Evolutionary conservation across 1,139 yeast species (phyloP).

Genomic region (Blastobotrys ciferrii): DNA sequence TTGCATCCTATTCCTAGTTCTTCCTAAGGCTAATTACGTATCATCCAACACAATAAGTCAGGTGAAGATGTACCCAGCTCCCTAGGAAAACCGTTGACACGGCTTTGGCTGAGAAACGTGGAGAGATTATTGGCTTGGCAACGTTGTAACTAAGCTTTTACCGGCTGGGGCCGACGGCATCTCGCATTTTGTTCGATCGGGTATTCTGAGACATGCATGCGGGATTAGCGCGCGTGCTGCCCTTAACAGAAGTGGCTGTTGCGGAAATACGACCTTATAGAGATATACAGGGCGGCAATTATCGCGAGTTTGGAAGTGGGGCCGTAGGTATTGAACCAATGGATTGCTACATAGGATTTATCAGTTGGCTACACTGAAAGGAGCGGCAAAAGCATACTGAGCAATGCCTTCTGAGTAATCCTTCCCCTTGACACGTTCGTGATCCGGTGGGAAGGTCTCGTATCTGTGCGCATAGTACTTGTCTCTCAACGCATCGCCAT

Average conservation of each 20-base stretch:
- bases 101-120: no score
- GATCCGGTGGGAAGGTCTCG: constrained; percentile 20
- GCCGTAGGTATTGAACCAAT: not conserved
- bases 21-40: no score
- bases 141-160: not conserved
- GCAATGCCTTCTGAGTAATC: constrained; percentile 18
- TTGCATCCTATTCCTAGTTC: no score
- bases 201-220: not conserved
- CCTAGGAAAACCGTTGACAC: no score
- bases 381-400: constrained; percentile 21
- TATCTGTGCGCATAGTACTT: constrained; percentile 17
- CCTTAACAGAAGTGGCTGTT: no score
- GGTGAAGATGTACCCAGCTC: no score
- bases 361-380: constrained; percentile 12
- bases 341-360: not conserved
- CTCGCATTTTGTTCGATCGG: no score
- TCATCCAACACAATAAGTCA: no score
- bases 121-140: not conserved
- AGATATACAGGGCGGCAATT: not conserved
- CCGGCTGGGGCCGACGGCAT: not conserved
- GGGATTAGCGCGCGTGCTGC: not conserved
- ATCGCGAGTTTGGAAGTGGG: not conserved
- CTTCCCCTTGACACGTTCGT: constrained; percentile 16
- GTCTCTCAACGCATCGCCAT: constrained; percentile 16
- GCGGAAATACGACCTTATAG: not conserved